phyloP scores from a whole-genome alignment of 257 asterid species.

The Lycium ferocissimum region DNA sequence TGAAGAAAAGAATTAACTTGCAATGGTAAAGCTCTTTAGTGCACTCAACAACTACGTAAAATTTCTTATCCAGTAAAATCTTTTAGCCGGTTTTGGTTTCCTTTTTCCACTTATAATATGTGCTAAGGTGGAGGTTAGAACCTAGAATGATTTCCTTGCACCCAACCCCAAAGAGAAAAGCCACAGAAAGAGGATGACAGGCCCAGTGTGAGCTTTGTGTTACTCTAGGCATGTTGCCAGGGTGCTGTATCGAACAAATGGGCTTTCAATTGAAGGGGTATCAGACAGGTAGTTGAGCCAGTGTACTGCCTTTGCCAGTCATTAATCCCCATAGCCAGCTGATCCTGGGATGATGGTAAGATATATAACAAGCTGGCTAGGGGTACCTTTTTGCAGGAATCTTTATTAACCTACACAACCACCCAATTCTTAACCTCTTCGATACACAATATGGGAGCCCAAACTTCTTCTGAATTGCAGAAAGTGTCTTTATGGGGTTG shows the following conservation, averaged over 20 bases:
- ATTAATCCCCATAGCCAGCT: constrained; percentile 9
- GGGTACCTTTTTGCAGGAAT: background rate
- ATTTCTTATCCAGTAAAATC: background rate
- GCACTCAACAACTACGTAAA: background rate
- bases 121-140: constrained; percentile 4
- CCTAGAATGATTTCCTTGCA: constrained; percentile 6
- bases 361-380: background rate
- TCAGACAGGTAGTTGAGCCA: constrained; percentile 3
- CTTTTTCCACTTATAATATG: background rate
- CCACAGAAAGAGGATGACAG: constrained; percentile 19
- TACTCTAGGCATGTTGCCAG: background rate
- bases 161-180: constrained; percentile 5
- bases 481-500: background rate
- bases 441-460: constrained; percentile 3
- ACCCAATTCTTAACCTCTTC: background rate
- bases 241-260: background rate
- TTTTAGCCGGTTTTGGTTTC: background rate
- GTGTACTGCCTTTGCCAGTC: constrained; percentile 22
- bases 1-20: constrained; percentile 3
- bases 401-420: background rate
- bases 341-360: background rate
- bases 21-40: constrained; percentile 22
- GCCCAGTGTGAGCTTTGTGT: constrained; percentile 10
- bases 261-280: background rate
- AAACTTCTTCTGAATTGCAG: background rate